Base-by-base conservation (phyloP, 73 alveolate species). In the Paramecium caudatum region DNA sequence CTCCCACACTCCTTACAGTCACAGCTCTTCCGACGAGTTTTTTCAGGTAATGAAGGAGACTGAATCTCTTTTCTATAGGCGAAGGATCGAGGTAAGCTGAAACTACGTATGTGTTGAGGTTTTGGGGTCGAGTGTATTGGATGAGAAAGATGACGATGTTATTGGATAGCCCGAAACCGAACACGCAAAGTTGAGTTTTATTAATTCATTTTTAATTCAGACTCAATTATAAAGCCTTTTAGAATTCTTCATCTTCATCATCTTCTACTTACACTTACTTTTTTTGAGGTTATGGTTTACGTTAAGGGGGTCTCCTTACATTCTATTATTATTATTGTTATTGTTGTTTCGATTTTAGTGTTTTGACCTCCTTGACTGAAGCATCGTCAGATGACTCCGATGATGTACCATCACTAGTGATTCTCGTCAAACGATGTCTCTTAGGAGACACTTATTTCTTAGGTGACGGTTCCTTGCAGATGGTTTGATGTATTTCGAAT, bases 161-260 rank as follows among this genome's bases (percentile, higher is more conserved):
- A 17, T 55, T 25, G 23, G 23, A 55, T 55, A 3, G 80, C 41
- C 30, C 80, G 23, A 55, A 55, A 55, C 17, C 80, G 80, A 27
- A 55, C 8, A 55, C 80, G 30, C 41, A 55, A 55, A 55, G 46
- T 55, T 55, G 80, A 55, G 80, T 55, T 55, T 55, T 55, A 55
- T 55, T 55, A 55, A 55, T 55, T 55, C 80, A 55, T 55, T 55
- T 55, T 55, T 55, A 55, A 55, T 55, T 55, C 80, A 55, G 80
- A 55, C 80, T 55, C 80, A 55, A 8, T 55, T 55, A 55, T 23
- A 55, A 55, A 55, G 80, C 80, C 80, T 55, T 4, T 55, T 55
- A 55, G 80, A 55, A 55, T 10, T 55, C 80, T 25, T 55, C n/a
- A 55, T 55, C 80, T 16, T 55, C 80, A 55, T 55, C 80, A 6